phyloP scores from a whole-genome alignment of 441 rosid species.

The California macrophylla region DNA sequence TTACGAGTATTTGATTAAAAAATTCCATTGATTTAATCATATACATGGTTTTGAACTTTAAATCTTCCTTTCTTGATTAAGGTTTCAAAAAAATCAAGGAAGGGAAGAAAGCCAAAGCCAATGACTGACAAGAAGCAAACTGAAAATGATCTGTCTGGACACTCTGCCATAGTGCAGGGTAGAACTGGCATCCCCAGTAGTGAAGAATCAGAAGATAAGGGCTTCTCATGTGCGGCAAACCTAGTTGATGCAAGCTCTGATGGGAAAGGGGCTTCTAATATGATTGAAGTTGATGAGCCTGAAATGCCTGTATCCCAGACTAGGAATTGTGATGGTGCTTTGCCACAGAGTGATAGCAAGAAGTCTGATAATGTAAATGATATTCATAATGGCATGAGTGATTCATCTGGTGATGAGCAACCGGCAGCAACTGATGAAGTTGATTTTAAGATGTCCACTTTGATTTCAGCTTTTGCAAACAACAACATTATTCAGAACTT shows the following conservation, averaged over 20 bases:
- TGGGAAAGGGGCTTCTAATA: constrained; percentile 23
- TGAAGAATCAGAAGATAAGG: constrained; percentile 25
- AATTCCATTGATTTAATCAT: not conserved
- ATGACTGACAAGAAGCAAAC: constrained; percentile 30
- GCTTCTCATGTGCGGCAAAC: constrained; percentile 24
- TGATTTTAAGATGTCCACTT: constrained; percentile 73
- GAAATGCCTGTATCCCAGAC: constrained; percentile 30
- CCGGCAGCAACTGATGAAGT: constrained; percentile 59
- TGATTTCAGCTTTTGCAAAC: constrained; percentile 76
- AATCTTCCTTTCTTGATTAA: constrained; percentile 28
- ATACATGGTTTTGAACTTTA: not conserved
- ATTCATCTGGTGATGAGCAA: constrained; percentile 67
- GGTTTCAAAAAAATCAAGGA: constrained; percentile 86
- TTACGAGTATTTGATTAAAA: not conserved
- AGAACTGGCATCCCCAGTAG: constrained; percentile 26
- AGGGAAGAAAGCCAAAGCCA: constrained; percentile 46
- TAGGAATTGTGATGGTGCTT: constrained; percentile 4
- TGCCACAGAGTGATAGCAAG: constrained; percentile 16
- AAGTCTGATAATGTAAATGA: constrained; percentile 32
- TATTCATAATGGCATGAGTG: constrained; percentile 39
- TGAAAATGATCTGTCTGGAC: constrained; percentile 32
- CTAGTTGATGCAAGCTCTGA: constrained; percentile 27
- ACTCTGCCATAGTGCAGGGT: constrained; percentile 29
- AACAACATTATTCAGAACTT: constrained; percentile 67
- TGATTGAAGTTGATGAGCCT: constrained; percentile 24